Percentiles rank a stretch among this genome's conserved stretches.
Evolutionary conservation across 2,329 filamentous ascomycete genomes (phyloP).

Genomic region (Chaetomiaceae sp.): DNA sequence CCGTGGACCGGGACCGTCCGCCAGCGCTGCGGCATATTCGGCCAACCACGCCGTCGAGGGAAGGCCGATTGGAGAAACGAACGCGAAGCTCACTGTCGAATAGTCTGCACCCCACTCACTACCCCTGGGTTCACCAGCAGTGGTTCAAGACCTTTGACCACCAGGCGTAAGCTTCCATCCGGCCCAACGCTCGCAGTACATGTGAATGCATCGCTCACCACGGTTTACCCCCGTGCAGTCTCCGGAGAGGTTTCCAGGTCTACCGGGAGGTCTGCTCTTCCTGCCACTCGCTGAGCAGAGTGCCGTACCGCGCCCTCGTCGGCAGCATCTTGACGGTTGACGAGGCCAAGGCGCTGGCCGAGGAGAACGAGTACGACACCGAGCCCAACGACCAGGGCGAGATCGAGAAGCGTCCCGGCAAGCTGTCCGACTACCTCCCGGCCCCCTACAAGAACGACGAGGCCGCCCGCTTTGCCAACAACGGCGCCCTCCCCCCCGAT

Average conservation of each 20-base stretch:
- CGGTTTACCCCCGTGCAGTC: conserved; percentile 48
- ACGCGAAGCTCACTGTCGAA: conserved; percentile 29
- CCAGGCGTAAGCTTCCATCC: conserved; percentile 67
- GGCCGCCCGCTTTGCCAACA: conserved; percentile 95
- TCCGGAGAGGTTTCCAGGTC: conserved; percentile 98
- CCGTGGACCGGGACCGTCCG: conserved; percentile 17
- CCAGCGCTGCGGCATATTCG: conserved; percentile 28
- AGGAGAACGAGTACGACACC: conserved; percentile 97
- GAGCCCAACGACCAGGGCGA: conserved; percentile 98
- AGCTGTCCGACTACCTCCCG: conserved; percentile 96
- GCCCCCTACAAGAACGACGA: conserved; percentile 98
- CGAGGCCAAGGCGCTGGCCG: conserved; percentile 94
- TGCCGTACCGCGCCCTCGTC: conserved; percentile 90
- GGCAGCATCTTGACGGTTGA: conserved; percentile 91
- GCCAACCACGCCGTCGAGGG: conserved; percentile 11
- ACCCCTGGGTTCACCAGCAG: conserved; percentile 93
- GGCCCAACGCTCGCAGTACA: conserved; percentile 10
- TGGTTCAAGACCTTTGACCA: conserved; percentile 96
- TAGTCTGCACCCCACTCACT: conserved; percentile 86
- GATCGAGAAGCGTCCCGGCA: conserved; percentile 97
- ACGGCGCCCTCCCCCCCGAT: conserved; percentile 95
- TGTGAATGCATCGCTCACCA: conserved; percentile 36
- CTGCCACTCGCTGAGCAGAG: conserved; percentile 92
- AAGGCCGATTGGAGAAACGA: not conserved
- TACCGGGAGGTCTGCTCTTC: conserved; percentile 97